These are phyloP conservation scores for Wilhelminamyces savonicus DNA, from an alignment of 805 yeast genomes.

Conservation along the genomic window DNA sequence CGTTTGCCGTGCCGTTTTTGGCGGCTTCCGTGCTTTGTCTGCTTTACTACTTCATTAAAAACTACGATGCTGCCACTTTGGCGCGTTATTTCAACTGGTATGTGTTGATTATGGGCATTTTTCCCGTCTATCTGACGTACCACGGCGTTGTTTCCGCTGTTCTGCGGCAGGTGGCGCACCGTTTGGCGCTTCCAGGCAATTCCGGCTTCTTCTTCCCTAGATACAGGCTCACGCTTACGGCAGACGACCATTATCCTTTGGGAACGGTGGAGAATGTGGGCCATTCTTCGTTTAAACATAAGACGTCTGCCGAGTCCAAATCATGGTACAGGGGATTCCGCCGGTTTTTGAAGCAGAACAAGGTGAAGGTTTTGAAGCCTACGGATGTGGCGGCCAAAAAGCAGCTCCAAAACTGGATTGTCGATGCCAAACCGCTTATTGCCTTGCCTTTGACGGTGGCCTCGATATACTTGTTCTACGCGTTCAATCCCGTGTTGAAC, in stretches of 20 bases:
- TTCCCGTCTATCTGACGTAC: conserved; percentile 24
- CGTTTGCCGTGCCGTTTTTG: conserved; percentile 37
- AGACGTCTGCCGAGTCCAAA: too few relatives aligned
- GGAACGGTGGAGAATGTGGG: conserved; percentile 29
- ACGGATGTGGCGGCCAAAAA: conserved; percentile 20
- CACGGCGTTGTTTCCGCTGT: conserved; percentile 16
- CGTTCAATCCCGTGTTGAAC: conserved; percentile 8
- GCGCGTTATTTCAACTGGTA: conserved; percentile 27
- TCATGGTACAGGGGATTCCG: conserved; percentile 4
- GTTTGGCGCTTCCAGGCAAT: conserved; percentile 11
- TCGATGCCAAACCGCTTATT: conserved; percentile 13
- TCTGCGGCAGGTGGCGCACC: conserved; percentile 20
- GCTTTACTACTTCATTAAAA: conserved; percentile 30
- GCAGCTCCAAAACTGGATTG: conserved; percentile 10
- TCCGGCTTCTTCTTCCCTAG: conserved; percentile 24
- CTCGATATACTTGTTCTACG: conserved; percentile 9
- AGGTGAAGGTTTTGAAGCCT: conserved; percentile 8
- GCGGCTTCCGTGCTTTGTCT: conserved; percentile 34
- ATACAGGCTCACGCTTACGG: conserved; percentile 35
- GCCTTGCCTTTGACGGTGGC: conserved; percentile 9
- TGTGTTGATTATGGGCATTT: conserved; percentile 24
- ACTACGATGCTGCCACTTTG: conserved; percentile 23
- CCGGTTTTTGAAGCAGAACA: conserved; percentile 7
- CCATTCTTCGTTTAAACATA: neutral
- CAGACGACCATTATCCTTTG: conserved; percentile 22